Evolutionary conservation across 1,284 basidiomycete species (phyloP).

Genomic region (Melampsora larici-populina): DNA sequence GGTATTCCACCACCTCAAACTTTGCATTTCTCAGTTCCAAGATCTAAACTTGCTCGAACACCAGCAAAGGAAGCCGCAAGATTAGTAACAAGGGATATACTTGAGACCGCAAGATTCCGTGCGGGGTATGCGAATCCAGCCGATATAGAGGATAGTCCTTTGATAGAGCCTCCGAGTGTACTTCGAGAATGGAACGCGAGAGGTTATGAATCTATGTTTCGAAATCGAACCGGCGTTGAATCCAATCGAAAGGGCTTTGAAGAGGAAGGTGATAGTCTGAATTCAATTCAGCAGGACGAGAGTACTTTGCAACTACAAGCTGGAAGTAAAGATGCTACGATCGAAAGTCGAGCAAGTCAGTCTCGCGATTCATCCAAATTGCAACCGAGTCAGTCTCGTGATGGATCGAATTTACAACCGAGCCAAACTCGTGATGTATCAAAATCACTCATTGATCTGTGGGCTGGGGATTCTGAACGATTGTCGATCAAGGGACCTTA

Average conservation of each 20-base stretch:
- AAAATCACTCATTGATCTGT: conserved; percentile 27
- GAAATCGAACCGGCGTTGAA: conserved; percentile 11
- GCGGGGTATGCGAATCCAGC: conserved; percentile 40
- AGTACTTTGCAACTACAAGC: neutral
- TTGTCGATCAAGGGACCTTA: neutral
- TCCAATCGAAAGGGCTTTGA: conserved; percentile 3
- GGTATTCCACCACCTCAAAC: conserved; percentile 53
- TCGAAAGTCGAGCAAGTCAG: neutral
- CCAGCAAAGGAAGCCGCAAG: conserved; percentile 53
- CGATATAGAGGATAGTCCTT: conserved; percentile 38
- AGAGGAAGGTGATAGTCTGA: neutral
- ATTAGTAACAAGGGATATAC: conserved; percentile 51
- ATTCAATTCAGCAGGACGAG: neutral
- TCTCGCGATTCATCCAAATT: neutral
- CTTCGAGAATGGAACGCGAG: conserved; percentile 38
- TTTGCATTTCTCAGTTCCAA: conserved; percentile 52
- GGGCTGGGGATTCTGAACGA: neutral
- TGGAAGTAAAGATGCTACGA: neutral
- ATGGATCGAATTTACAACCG: neutral
- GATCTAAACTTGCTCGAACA: conserved; percentile 51
- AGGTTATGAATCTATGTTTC: conserved; percentile 34
- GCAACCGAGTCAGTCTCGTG: neutral
- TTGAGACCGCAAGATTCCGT: conserved; percentile 47
- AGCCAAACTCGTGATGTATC: conserved; percentile 27
- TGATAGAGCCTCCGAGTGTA: conserved; percentile 37